Percentiles rank a stretch among this genome's conserved stretches.
Conservation (phyloP, 2,329 filamentous ascomycete genomes). For the Alternaria tenuissima region DNA sequence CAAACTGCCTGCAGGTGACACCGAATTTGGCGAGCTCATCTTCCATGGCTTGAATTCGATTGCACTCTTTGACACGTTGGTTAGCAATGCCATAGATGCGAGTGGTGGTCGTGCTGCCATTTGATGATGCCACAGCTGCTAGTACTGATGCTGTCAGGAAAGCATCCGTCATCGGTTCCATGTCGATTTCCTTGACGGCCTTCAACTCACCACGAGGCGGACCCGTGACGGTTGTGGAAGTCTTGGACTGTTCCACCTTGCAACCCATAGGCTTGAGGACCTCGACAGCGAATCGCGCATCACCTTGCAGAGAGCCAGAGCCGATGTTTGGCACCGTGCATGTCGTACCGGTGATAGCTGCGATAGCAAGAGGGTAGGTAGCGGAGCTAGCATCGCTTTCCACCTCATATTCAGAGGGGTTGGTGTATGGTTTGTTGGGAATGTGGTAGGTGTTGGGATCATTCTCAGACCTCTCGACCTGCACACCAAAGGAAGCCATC, state of each 20-base stretch:
- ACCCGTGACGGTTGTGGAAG: slow-evolving; percentile 91
- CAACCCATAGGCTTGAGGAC: slow-evolving; percentile 95
- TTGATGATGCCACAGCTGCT: slow-evolving; percentile 84
- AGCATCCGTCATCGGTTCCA: slow-evolving; percentile 99
- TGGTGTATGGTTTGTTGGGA: slow-evolving; percentile 81
- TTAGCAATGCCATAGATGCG: slow-evolving; percentile 95
- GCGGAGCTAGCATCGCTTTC: slow-evolving; percentile 98
- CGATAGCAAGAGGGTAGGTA: slow-evolving; percentile 92
- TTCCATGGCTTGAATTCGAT: slow-evolving; percentile 94
- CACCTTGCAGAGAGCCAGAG: slow-evolving; percentile 88
- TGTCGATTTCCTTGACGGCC: slow-evolving; percentile 84
- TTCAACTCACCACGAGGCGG: slow-evolving; percentile 77
- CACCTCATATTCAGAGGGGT: slow-evolving; percentile 84
- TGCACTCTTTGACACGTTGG: slow-evolving; percentile 97
- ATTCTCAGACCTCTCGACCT: slow-evolving; percentile 76
- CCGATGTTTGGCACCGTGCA: slow-evolving; percentile 98
- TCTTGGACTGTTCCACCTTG: slow-evolving; percentile 80
- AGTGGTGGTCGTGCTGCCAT: slow-evolving; percentile 69
- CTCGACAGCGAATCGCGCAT: slow-evolving; percentile 91
- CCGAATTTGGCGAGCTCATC: slow-evolving; percentile 94
- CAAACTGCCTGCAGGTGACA: slow-evolving; percentile 83
- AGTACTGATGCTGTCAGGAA: slow-evolving; percentile 95
- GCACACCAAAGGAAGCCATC: slow-evolving; percentile 92
- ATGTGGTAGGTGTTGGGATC: slow-evolving; percentile 95
- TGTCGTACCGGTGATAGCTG: slow-evolving; percentile 93